Conservation (phyloP, 1,139 yeast species). For the Zhuliangozyma blackwelliae region DNA sequence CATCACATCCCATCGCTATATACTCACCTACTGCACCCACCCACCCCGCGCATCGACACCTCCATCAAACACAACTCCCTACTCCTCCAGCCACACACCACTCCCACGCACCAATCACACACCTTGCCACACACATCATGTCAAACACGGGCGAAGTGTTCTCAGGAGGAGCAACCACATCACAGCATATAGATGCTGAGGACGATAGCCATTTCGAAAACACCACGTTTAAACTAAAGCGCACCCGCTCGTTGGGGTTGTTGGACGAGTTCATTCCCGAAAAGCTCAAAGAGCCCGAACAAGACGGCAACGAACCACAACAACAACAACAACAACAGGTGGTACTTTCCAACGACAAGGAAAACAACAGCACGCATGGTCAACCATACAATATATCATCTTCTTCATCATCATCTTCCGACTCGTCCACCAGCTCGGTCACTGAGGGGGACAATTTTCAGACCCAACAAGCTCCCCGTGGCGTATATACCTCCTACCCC, state of each 20-base stretch:
- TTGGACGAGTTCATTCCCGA: constrained; percentile 64
- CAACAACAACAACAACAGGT: constrained; percentile 1
- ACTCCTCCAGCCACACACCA: not conserved
- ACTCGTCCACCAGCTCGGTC: not conserved
- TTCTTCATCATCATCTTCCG: not conserved
- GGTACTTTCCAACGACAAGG: constrained; percentile 1
- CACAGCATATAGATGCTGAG: constrained; percentile 64
- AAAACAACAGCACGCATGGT: not conserved
- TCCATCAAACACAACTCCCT: not conserved
- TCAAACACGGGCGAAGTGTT: constrained; percentile 33
- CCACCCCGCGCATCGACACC: not conserved
- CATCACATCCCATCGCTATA: no score
- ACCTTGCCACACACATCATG: constrained; percentile 1
- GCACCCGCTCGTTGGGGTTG: constrained; percentile 81
- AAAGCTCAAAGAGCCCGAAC: constrained; percentile 5
- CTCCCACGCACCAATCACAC: not conserved
- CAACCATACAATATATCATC: not conserved
- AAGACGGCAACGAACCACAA: constrained; percentile 1
- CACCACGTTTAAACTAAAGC: constrained; percentile 70
- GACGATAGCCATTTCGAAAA: constrained; percentile 69
- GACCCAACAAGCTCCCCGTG: no score
- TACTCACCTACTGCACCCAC: not conserved
- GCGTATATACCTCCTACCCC: no score
- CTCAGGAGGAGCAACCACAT: constrained; percentile 48
- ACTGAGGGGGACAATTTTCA: no score